Evolutionary conservation across 495 filamentous ascomycete genomes (phyloP).

Genomic region (Echria macrotheca): DNA sequence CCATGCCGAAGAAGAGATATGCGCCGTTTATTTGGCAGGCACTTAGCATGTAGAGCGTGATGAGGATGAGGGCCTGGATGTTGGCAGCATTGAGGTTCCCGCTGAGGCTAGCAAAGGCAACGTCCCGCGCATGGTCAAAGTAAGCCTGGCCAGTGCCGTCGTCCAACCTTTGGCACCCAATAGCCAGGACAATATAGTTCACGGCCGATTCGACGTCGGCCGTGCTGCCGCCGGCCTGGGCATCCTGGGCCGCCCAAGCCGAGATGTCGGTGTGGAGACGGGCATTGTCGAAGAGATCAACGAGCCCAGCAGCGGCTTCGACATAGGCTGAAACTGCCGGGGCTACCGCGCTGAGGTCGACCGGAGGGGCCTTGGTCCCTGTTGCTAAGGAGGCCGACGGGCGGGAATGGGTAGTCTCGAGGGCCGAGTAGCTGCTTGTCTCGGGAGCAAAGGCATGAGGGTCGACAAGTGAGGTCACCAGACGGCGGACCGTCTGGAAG

Average conservation of each 20-base stretch:
- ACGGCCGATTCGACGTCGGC: conserved; percentile 47
- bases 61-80: conserved; percentile 53
- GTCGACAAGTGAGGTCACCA: conserved; percentile 60
- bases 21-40: conserved; percentile 57
- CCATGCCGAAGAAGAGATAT: conserved; percentile 55
- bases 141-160: conserved; percentile 44
- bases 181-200: conserved; percentile 55
- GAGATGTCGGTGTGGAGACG: conserved; percentile 25
- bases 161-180: conserved; percentile 53
- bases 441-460: conserved; percentile 59
- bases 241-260: conserved; percentile 22
- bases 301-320: conserved; percentile 33
- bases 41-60: conserved; percentile 57
- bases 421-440: conserved; percentile 57
- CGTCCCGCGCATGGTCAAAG: conserved; percentile 52
- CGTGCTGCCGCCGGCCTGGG: not conserved
- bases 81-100: conserved; percentile 52
- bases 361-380: conserved; percentile 18
- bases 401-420: conserved; percentile 42
- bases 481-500: conserved; percentile 60
- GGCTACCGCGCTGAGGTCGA: conserved; percentile 5
- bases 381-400: not conserved
- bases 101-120: conserved; percentile 50
- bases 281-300: conserved; percentile 36
- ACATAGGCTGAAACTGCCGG: conserved; percentile 30